Base-by-base conservation (phyloP, 305 asterid genomes). In the Fraxinus greggii region DNA sequence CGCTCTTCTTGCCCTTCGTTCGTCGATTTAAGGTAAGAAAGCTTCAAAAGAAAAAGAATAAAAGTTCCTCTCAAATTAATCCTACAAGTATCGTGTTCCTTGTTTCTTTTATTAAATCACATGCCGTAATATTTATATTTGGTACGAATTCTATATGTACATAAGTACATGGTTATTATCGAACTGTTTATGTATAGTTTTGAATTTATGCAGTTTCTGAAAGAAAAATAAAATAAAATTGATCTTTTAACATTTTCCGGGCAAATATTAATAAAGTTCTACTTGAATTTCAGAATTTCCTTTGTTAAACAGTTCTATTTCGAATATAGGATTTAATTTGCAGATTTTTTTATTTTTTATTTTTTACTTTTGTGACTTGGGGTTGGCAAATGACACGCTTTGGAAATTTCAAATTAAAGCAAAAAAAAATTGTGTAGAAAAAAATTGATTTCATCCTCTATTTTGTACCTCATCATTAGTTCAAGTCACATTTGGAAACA, bases 21-120 rank as follows among this genome's bases (percentile, higher is more conserved):
- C 87, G 40, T 77, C 78, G 21, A 80, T 76, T 83, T 38, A 23
- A 76, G 85, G 90, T 81, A 76, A 23, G 83, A 38, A 12, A 51
- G 51, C 31, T 35, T 59, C n/a, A 17, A 38, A 8, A 2, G 21
- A n/a, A 17, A 51, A 51, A 5, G 2, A 17, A 15, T 5, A 54
- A n/a, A n/a, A 54, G 1, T 5, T 0, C 5, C 23, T 5, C 28
- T 81, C 65, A 24, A 79, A 33, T 65, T 38, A 17, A 40, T 4
- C 24, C 63, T 54, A 5, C 63, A 5, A 5, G 9, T 54, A n/a
- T 54, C 63, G 63, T 5, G 23, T 17, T 51, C 24, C 61, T 48
- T 4, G 7, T 48, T 48, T 48, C 61, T 48, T 48, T 35, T 33
- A 36, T 26, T 73, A 5, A 81, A 12, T 35, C 7, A 38, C 67